Base-by-base conservation (phyloP, 2,329 filamentous ascomycete genomes). In the Neofusicoccum cordaticola region DNA sequence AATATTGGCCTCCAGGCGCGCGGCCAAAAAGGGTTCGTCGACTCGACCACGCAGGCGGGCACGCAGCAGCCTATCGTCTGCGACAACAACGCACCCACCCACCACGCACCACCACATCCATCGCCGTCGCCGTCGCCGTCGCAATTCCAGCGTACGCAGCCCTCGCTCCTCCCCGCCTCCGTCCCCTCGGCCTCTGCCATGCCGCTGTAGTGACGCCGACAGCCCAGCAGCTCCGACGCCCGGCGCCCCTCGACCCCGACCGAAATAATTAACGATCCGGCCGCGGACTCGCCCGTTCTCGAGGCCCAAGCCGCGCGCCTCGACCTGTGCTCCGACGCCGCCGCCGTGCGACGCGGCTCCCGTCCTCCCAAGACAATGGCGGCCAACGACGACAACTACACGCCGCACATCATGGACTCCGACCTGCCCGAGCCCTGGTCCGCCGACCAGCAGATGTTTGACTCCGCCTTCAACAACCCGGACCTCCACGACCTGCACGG, bases 381-480 rank as follows among this genome's bases (percentile, higher is more conserved):
- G 15, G 15, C 45, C 52, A 31, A 31, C 27, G 53, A 64, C 53
- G 65, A 65, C 45, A 31, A 62, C 12, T 66, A 66, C 62, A 64
- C 63, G 22, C 65, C 65, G 19, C 67, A 63, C 64, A 65, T 67
- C 56, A 63, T 68, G 56, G 68, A 67, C 63, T 27, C 65, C 41
- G 68, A 69, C 45, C 69, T 69, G 68, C 61, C 66, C 27, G 65
- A 67, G 62, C 65, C 66, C 19, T 62, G 68, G 45, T 57, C 67
- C 39, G 70, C 69, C 66, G 69, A 72, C 51, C 66, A 70, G 27
- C 64, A 66, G 15, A 69, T 69, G 66, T 66, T 67, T 60, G 71
- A 73, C 51, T 69, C 69, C 35, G 63, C 70, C 39, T 71, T 67
- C 45, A 27, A 41, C 48, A n/a, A 41, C 31, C n/a, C 39, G 11